Percentiles rank a stretch among this genome's conserved stretches.
phyloP scores from a whole-genome alignment of 2,329 filamentous ascomycete genomes.

The Trichoderma koningii region DNA sequence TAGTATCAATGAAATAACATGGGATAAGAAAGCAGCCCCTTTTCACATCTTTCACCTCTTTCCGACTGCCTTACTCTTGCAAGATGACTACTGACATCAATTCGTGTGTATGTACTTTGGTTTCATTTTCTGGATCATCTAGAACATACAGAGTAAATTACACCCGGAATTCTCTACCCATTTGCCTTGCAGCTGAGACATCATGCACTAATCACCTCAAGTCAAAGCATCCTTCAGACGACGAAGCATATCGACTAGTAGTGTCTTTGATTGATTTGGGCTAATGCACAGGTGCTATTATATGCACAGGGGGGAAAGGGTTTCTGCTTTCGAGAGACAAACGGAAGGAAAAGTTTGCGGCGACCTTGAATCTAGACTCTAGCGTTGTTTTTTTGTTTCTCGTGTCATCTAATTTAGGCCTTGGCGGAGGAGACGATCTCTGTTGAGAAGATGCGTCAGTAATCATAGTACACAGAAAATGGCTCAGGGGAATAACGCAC shows the following conservation, averaged over 20 bases:
- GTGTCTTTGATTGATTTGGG: constrained; percentile 47
- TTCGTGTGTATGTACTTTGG: not conserved
- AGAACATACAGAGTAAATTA: constrained; percentile 23
- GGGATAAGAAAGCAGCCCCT: not conserved
- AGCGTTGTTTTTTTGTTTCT: constrained; percentile 30
- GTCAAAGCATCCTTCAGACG: constrained; percentile 16
- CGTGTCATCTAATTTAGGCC: constrained; percentile 59
- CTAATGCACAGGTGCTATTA: constrained; percentile 64
- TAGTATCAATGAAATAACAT: constrained; percentile 20
- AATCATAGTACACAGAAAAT: too few species aligned
- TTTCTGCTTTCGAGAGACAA: constrained; percentile 45
- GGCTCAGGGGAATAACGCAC: constrained; percentile 51
- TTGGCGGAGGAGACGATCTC: constrained; percentile 62
- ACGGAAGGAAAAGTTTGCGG: constrained; percentile 54
- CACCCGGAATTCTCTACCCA: constrained; percentile 4
- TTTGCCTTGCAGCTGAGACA: constrained; percentile 5
- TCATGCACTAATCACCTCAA: constrained; percentile 26
- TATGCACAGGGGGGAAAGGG: constrained; percentile 54
- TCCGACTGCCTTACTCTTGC: not conserved
- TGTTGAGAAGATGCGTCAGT: constrained; percentile 35
- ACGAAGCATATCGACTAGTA: constrained; percentile 33
- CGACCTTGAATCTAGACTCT: constrained; percentile 43
- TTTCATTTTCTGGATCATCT: not conserved
- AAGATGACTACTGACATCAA: too few species aligned
- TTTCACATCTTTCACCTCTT: not conserved